Evolutionary conservation across 2,329 filamentous ascomycete genomes (phyloP).

Genomic region (Colletotrichum neosansevieriae): DNA sequence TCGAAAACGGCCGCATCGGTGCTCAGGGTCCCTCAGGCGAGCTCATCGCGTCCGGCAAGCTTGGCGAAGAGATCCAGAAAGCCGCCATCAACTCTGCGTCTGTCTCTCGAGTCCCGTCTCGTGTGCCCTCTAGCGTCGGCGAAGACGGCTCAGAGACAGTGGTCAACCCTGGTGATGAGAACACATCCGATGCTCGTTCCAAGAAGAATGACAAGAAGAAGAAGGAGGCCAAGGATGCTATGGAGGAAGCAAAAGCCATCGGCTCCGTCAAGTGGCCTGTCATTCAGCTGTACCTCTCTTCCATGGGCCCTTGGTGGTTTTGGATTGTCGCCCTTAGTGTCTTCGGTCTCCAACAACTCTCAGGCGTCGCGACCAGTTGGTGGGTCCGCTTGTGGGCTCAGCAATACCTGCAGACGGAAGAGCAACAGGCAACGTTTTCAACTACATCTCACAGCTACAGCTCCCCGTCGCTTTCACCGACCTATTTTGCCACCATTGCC

Average conservation of each 20-base stretch:
- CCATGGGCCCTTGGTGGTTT: conserved; percentile 98
- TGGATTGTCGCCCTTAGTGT: conserved; percentile 82
- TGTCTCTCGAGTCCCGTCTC: conserved; percentile 80
- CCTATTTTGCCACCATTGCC: conserved; percentile 55
- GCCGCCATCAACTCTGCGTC: conserved; percentile 77
- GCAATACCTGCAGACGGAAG: conserved; percentile 74
- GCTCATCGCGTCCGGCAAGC: conserved; percentile 86
- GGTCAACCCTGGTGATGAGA: conserved; percentile 63
- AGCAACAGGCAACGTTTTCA: conserved; percentile 50
- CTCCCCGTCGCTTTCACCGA: conserved; percentile 50
- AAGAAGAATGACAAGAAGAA: conserved; percentile 61
- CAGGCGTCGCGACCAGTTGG: conserved; percentile 87
- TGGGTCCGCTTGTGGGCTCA: conserved; percentile 98
- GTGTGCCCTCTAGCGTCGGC: conserved; percentile 80
- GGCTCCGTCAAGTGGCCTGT: conserved; percentile 91
- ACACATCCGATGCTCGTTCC: conserved; percentile 61
- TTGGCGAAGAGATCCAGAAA: conserved; percentile 86
- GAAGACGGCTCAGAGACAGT: conserved; percentile 70
- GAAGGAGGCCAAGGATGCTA: conserved; percentile 63
- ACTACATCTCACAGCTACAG: conserved; percentile 52
- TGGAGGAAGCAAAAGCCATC: conserved; percentile 82
- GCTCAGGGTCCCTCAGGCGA: conserved; percentile 82
- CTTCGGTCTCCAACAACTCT: conserved; percentile 86
- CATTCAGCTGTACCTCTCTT: conserved; percentile 83
- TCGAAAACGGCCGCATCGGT: conserved; percentile 87